phyloP scores from a whole-genome alignment of 441 rosid genomes.

The Geranium incanum region DNA sequence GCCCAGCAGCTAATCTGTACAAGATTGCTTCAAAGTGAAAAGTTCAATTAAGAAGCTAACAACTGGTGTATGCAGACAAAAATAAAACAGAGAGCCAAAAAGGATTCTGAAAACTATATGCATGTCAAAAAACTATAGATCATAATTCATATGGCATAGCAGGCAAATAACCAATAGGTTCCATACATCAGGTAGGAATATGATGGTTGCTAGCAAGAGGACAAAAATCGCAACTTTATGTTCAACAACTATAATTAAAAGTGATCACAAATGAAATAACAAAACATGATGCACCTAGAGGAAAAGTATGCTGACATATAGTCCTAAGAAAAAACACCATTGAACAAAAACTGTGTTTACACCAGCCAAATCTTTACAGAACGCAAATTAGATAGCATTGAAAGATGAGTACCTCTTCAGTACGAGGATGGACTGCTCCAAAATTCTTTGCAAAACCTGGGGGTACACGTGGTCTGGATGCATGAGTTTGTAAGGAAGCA shows the following conservation, averaged over 20 bases:
- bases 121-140: neutral
- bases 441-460: constrained; percentile 75
- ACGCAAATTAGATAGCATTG: constrained; percentile 9
- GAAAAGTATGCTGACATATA: neutral
- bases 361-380: constrained; percentile 7
- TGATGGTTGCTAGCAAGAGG: constrained; percentile 3
- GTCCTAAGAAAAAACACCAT: neutral
- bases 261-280: neutral
- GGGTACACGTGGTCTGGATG: constrained; percentile 92
- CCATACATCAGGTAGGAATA: neutral
- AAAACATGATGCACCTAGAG: neutral
- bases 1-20: constrained; percentile 1
- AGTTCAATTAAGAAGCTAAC: neutral
- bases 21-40: neutral
- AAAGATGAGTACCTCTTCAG: constrained; percentile 44
- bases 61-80: neutral
- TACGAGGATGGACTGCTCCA: constrained; percentile 35
- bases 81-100: neutral
- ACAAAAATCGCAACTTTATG: neutral
- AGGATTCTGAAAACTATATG: neutral
- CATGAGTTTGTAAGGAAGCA: constrained; percentile 41
- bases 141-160: neutral
- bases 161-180: neutral
- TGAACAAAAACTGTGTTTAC: neutral
- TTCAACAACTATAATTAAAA: neutral